Percentiles rank a stretch among this genome's conserved stretches.
Evolutionary conservation across 768 basidiomycete species (phyloP).

Genomic region (Leccinum rimulosum): DNA sequence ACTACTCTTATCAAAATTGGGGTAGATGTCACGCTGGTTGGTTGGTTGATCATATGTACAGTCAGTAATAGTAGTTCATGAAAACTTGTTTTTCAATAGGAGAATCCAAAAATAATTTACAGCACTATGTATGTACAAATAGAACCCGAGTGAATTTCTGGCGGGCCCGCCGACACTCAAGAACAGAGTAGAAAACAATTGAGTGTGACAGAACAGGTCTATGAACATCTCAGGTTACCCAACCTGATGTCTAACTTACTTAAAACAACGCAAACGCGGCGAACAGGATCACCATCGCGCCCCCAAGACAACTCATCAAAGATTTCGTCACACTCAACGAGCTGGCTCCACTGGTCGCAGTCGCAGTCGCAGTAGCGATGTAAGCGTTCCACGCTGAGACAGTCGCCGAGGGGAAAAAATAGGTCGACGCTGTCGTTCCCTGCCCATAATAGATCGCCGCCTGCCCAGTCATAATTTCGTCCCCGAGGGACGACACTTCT

Average conservation of each 20-base stretch:
- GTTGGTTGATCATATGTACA: no score
- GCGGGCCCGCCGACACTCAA: no score
- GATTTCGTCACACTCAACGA: neutral
- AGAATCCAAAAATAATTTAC: no score
- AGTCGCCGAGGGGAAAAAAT: slow-evolving; percentile 53
- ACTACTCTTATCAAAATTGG: no score
- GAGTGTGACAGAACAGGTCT: no score
- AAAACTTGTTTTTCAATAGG: no score
- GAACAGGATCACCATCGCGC: neutral
- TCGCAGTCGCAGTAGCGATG: slow-evolving; percentile 26
- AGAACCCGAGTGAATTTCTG: no score
- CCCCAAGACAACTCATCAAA: neutral
- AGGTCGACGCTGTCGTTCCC: slow-evolving; percentile 46
- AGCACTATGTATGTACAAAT: no score
- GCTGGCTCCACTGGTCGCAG: neutral
- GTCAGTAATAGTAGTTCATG: no score
- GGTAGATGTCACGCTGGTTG: no score
- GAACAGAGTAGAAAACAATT: no score
- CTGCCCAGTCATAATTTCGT: slow-evolving; percentile 49
- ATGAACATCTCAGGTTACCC: no score
- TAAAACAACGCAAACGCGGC: neutral
- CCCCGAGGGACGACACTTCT: slow-evolving; percentile 43
- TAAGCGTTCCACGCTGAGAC: slow-evolving; percentile 56
- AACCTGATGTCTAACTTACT: neutral
- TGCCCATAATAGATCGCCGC: slow-evolving; percentile 55